Base-by-base conservation (phyloP, 2,329 filamentous ascomycete species). In the Botrytis tulipae region DNA sequence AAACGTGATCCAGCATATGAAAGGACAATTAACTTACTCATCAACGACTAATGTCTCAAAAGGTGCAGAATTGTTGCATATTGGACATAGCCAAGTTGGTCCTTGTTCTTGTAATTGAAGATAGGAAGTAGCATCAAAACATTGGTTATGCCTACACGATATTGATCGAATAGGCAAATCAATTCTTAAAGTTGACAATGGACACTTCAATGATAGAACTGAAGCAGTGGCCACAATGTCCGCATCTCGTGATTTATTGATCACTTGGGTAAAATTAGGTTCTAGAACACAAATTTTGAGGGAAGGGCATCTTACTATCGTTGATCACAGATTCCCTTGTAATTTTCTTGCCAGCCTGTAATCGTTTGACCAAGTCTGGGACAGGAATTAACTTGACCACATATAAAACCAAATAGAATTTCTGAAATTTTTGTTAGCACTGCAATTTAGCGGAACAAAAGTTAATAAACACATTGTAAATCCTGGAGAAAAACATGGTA, bases 31-130 rank as follows among this genome's bases (percentile, higher is more conserved):
- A 62, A 84, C 90, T 83, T 86, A 96, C 89, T 96, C 92, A 78
- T 99, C 96, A 44, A 98, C 90, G 18, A 93, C 94, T 37, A 99
- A 84, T 66, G 89, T 90, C 69, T 95, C 92, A 82, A 93, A 99
- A 0, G 91, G 89, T 2, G 94, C 91, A 0, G 89, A 83, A 80
- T 95, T 97, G 82, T 92, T 95, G 84, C 96, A 99, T 35, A 98
- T 91, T 0, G 96, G 96, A 79, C 96, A 99, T n/a, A 90, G 87
- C 96, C 96, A 99, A 29, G 96, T 97, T 0, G 96, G 96, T 0
- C 94, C 95, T 84, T 99, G 96, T 81, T 98, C 94, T 81, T 98
- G 95, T 42, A 99, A 84, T 78, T 97, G 93, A 32, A 99, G 86
- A 81, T 98, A 99, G 2, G 94, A 97, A 4, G 90, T 91, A 4